phyloP scores from a whole-genome alignment of 73 alveolate genomes.

The Tetrahymena malaccensis region DNA sequence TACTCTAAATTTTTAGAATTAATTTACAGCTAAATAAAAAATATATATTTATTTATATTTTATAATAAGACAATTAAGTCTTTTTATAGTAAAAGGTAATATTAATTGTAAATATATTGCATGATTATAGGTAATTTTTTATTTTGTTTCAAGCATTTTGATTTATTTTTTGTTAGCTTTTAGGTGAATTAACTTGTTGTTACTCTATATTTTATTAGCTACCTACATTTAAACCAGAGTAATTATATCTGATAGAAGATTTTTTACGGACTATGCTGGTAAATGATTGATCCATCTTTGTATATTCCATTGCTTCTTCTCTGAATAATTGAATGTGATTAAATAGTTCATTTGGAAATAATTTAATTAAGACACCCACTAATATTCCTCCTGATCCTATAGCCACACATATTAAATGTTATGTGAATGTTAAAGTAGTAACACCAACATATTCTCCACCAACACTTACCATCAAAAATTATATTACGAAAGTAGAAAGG shows the following conservation, averaged over 20 bases:
- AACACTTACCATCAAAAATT: conserved; percentile 58
- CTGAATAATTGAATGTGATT: conserved; percentile 14
- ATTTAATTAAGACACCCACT: conserved; percentile 17
- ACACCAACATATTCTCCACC: conserved; percentile 80
- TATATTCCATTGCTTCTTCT: conserved; percentile 23
- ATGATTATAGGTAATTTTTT: not conserved
- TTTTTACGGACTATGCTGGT: conserved; percentile 30
- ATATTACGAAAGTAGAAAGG: conserved; percentile 52
- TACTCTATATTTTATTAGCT: not conserved
- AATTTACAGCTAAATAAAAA: not conserved
- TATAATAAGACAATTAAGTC: not conserved
- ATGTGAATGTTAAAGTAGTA: conserved; percentile 47
- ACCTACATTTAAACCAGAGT: not conserved
- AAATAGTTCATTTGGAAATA: conserved; percentile 18
- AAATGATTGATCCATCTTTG: conserved; percentile 32
- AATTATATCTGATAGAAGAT: conserved; percentile 11
- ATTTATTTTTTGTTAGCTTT: not conserved
- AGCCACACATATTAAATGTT: conserved; percentile 60
- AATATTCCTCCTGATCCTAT: conserved; percentile 46
- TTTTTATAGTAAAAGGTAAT: not conserved
- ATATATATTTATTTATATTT: not conserved
- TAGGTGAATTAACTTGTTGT: not conserved
- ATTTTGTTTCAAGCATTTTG: not conserved
- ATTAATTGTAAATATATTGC: not conserved
- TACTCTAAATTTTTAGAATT: too few relatives aligned